Evolutionary conservation across 2,329 filamentous ascomycete genomes (phyloP), one percentile per base, ranked within the genome.

Genomic region (Exophiala alcalophila): DNA sequence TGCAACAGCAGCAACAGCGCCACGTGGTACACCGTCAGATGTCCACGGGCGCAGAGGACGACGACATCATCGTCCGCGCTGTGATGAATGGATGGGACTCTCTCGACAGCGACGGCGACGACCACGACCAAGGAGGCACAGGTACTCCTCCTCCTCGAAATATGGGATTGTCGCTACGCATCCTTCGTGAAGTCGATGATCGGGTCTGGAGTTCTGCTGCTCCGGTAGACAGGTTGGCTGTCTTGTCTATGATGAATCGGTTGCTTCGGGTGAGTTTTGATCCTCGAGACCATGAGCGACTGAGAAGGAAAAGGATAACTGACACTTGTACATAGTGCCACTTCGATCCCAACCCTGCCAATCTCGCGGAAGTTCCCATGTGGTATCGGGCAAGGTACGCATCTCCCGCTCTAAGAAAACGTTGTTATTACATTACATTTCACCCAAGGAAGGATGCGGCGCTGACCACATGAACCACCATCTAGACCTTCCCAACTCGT

Each of bases 61-160:
- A 39, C 12, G 35, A 39, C 16, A 39, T 39, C n/a, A 26, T 26
- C 16, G 35, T 39, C n/a, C 35, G 35, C 15, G 35, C 35, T 14
- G 35, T 39, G 8, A 39, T 23, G 3, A 18, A 29, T 15, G 35
- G 35, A 16, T 39, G 35, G 35, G 12, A 29, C 23, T 24, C n/a
- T 16, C 29, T n/a, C n/a, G n/a, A n/a, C n/a, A n/a, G n/a, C n/a
- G n/a, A n/a, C n/a, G n/a, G n/a, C n/a, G n/a, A n/a, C n/a, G n/a
- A n/a, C n/a, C n/a, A n/a, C n/a, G n/a, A n/a, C n/a, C n/a, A n/a
- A n/a, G n/a, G n/a, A n/a, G n/a, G n/a, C 16, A 16, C 16, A 10
- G 11, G 10, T 27, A 27, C 19, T 8, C 18, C 30, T n/a, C 19
- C 9, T 21, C 20, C 25, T 3, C 3, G n/a, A 11, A 36, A 36